Evolutionary conservation across 495 filamentous ascomycete species (phyloP).

Genomic region (Parathielavia appendiculata): DNA sequence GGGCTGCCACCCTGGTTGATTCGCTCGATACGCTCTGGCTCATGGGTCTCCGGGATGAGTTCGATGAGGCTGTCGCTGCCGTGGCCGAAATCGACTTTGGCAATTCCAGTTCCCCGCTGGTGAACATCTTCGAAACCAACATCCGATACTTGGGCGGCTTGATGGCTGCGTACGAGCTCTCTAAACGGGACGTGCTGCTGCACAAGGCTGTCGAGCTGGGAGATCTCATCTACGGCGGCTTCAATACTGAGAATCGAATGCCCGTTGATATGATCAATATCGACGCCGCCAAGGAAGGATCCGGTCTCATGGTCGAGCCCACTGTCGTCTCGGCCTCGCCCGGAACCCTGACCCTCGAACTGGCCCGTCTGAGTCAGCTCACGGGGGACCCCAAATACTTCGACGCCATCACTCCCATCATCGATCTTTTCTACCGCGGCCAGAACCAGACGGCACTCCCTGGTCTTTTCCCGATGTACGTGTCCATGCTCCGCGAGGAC

Average conservation of each 20-base stretch:
- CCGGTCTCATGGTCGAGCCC: conserved; percentile 52
- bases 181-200: conserved; percentile 53
- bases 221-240: conserved; percentile 72
- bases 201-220: conserved; percentile 76
- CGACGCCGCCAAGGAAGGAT: conserved; percentile 52
- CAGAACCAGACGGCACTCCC: conserved; percentile 65
- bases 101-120: conserved; percentile 45
- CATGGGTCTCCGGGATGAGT: conserved; percentile 78
- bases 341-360: conserved; percentile 75
- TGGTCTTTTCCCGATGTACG: conserved; percentile 70
- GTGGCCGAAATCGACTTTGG: conserved; percentile 76
- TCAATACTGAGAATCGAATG: conserved; percentile 88
- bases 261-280: conserved; percentile 64
- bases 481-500: conserved; percentile 48
- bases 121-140: conserved; percentile 73
- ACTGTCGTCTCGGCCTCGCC: conserved; percentile 59
- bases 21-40: conserved; percentile 85
- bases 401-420: conserved; percentile 74
- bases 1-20: conserved; percentile 87
- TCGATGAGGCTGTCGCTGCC: conserved; percentile 63
- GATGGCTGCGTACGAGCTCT: conserved; percentile 69
- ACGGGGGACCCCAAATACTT: conserved; percentile 78
- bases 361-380: conserved; percentile 77
- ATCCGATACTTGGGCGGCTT: conserved; percentile 77
- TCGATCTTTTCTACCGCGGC: conserved; percentile 60